Base-by-base conservation (phyloP, 2,329 filamentous ascomycete species). In the Trichoderma citrinoviride region DNA sequence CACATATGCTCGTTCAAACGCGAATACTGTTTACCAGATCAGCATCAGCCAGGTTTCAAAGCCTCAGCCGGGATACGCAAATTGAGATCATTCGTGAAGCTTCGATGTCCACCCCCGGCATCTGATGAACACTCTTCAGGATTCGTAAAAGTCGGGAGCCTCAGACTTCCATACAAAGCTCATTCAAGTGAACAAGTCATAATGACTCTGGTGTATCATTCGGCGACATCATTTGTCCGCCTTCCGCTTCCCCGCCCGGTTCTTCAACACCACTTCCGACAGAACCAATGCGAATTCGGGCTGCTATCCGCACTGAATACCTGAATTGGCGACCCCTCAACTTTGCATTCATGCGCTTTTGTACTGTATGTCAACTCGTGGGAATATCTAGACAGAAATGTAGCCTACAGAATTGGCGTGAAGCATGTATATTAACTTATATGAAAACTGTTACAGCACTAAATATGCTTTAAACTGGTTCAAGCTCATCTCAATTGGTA, bases 211-310 rank as follows among this genome's bases (percentile, higher is more conserved):
- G 15, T 47, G 37, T 8, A 23, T 12, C 44, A 21, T 41, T 61
- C 57, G 57, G 57, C 33, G 10, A 12, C 23, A 60, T 61, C 29
- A 29, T 61, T 61, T 46, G 27, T 29, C 57, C 57, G 57, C 57
- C 56, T 61, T 61, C 52, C 57, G 46, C 46, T 61, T 61, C 57
- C 46, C 46, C 57, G 47, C 46, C 23, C 33, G 5, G 21, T 21
- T 14, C 3, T 27, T 29, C 23, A 46, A 56, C 49, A 54, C 52
- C 52, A 40, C n/a, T 40, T 21, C 12, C 0, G 8, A 17, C 3
- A 3, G 19, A 54, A 14, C 29, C 50, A 54, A 54, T 54, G 19
- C 17, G 19, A 21, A 25, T 55, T 55, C 5, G 10, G 29, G 50
- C 27, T 21, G 25, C 10, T 10, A 25, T 40, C 56, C 56, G 56